These are phyloP conservation scores for Rhododendron vialii DNA, from an alignment of 148 eudicot genomes.

Conservation along the genomic window DNA sequence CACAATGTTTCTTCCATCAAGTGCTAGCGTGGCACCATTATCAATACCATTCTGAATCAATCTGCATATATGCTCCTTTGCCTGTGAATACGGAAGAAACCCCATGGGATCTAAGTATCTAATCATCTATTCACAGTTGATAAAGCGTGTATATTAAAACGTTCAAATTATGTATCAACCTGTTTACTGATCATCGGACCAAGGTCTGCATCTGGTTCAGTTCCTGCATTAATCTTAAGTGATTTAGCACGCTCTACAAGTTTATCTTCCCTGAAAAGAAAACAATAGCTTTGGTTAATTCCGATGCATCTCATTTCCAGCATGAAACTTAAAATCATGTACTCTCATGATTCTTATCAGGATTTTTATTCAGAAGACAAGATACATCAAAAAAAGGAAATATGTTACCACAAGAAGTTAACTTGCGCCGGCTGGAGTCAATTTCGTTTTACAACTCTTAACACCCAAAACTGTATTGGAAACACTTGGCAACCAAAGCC, in stretches of 20 bases:
- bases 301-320: neutral
- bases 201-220: constrained; percentile 89
- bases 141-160: neutral
- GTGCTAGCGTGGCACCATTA: constrained; percentile 70
- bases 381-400: neutral
- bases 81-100: constrained; percentile 36
- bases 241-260: constrained; percentile 73
- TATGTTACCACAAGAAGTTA: neutral
- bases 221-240: constrained; percentile 85
- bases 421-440: neutral
- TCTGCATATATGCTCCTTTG: constrained; percentile 75
- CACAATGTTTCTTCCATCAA: constrained; percentile 87
- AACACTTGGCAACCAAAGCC: neutral
- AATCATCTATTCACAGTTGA: neutral
- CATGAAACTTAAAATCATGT: neutral
- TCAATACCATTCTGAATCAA: constrained; percentile 86
- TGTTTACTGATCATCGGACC: constrained; percentile 95
- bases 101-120: neutral
- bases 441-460: neutral
- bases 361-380: neutral
- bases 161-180: constrained; percentile 33
- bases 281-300: neutral
- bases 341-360: neutral
- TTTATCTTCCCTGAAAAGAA: constrained; percentile 67
- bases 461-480: neutral